Evolutionary conservation across 192 early-diverging fungal genomes (phyloP).

Genomic region (Phycomyces nitens): DNA sequence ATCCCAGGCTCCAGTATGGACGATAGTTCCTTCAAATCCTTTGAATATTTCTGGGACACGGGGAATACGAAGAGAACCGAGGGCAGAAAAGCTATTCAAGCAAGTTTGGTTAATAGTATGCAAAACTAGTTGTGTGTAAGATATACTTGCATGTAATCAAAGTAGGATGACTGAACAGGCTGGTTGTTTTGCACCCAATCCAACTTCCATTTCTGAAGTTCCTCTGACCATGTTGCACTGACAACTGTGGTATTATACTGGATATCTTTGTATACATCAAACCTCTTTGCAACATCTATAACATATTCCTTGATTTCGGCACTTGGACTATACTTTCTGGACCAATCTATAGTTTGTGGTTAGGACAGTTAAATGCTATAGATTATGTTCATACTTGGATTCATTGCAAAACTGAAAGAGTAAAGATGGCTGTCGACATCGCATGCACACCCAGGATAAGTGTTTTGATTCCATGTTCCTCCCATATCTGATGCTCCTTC

Average conservation of each 20-base stretch:
- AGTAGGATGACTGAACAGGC: constrained; percentile 4
- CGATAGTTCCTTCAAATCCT: constrained; percentile 44
- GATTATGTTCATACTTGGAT: constrained; percentile 38
- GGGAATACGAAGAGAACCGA: constrained; percentile 48
- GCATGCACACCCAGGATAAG: constrained; percentile 42
- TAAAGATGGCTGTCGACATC: constrained; percentile 42
- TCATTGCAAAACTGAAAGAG: constrained; percentile 38
- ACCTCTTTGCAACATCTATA: constrained; percentile 29
- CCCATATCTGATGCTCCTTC: constrained; percentile 46
- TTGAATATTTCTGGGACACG: constrained; percentile 46
- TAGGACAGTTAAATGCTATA: too few species aligned
- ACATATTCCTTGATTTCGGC: constrained; percentile 41
- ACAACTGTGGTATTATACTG: constrained; percentile 36
- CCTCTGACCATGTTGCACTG: constrained; percentile 31
- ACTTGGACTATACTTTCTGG: constrained; percentile 26
- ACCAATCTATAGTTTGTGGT: constrained; percentile 39
- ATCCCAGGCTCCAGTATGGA: constrained; percentile 57
- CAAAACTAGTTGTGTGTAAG: background rate
- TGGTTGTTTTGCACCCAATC: background rate
- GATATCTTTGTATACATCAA: constrained; percentile 36
- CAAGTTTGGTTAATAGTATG: background rate
- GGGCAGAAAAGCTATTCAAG: constrained; percentile 35
- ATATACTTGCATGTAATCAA: constrained; percentile 25
- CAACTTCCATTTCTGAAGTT: constrained; percentile 35
- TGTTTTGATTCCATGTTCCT: constrained; percentile 50